phyloP scores from a whole-genome alignment of 495 filamentous ascomycete genomes.

The Clavariopsis aquatica region DNA sequence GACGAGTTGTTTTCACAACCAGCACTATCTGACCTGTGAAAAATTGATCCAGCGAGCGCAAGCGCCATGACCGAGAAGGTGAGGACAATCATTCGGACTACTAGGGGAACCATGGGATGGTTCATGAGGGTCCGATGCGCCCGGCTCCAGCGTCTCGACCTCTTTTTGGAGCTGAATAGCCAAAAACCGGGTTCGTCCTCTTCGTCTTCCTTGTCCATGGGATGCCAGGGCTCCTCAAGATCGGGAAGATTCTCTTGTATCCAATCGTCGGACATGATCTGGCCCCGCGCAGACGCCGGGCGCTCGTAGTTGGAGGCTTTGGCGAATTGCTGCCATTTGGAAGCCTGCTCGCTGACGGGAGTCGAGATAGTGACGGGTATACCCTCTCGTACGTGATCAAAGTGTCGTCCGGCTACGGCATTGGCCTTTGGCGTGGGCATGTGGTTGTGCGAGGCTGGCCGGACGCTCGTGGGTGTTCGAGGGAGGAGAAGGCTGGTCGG shows the following conservation, averaged over 20 bases:
- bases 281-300: constrained; percentile 43
- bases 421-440: constrained; percentile 33
- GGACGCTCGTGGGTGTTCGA: constrained; percentile 25
- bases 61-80: constrained; percentile 79
- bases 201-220: constrained; percentile 48
- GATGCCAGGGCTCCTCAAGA: constrained; percentile 61
- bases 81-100: constrained; percentile 79
- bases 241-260: constrained; percentile 58
- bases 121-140: constrained; percentile 53
- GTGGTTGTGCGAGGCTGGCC: constrained; percentile 33
- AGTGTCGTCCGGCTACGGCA: constrained; percentile 29
- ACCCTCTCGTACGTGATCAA: constrained; percentile 39
- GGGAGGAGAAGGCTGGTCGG: constrained; percentile 30
- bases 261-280: constrained; percentile 59
- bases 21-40: constrained; percentile 54
- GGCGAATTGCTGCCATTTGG: constrained; percentile 64
- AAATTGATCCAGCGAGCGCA: constrained; percentile 75
- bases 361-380: constrained; percentile 37
- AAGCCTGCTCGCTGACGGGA: constrained; percentile 47
- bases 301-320: constrained; percentile 53
- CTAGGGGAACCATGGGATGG: constrained; percentile 82
- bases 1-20: constrained; percentile 63
- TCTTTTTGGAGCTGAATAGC: constrained; percentile 44
- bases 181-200: constrained; percentile 52
- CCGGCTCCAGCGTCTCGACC: constrained; percentile 58